These are phyloP conservation scores for Hirsutella thompsonii DNA, from an alignment of 2,329 filamentous ascomycete genomes.

Conservation along the genomic window DNA sequence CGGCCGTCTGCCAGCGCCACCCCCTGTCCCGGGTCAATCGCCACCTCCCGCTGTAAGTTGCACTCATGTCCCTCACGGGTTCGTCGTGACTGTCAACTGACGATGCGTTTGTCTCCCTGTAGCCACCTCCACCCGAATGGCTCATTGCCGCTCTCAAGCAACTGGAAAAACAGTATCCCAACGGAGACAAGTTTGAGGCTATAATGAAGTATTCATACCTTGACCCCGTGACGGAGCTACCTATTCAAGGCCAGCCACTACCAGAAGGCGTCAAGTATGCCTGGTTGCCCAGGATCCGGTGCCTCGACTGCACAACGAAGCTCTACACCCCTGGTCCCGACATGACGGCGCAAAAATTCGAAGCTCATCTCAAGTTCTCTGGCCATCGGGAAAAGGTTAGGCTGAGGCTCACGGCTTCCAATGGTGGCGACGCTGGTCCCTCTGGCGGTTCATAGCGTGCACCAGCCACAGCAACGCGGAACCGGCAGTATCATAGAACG, in stretches of 20 bases:
- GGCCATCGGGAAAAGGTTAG: conserved; percentile 60
- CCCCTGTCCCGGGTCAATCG: conserved; percentile 43
- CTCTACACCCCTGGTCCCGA: conserved; percentile 84
- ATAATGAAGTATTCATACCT: conserved; percentile 84
- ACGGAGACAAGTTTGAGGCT: conserved; percentile 69
- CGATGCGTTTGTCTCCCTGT: conserved; percentile 7
- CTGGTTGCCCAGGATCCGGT: conserved; percentile 81
- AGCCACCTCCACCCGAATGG: conserved; percentile 85
- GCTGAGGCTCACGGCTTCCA: conserved; percentile 15
- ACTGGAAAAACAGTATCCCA: conserved; percentile 58
- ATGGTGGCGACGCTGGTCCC: conserved; percentile 6
- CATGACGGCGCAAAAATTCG: conserved; percentile 78
- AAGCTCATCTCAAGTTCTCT: conserved; percentile 80
- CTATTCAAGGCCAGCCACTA: conserved; percentile 42
- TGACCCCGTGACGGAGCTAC: conserved; percentile 55
- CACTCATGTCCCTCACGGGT: neutral
- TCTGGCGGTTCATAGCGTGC: neutral
- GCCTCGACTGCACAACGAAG: conserved; percentile 85
- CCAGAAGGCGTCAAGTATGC: conserved; percentile 60
- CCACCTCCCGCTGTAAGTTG: conserved; percentile 47
- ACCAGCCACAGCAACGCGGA: no score
- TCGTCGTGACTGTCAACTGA: conserved; percentile 1
- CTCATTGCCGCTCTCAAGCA: conserved; percentile 60
- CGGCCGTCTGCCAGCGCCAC: conserved; percentile 56
- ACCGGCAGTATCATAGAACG: no score